These are phyloP conservation scores for Yamadazyma sp. DNA, from an alignment of 1,139 yeast genomes.

Conservation along the genomic window DNA sequence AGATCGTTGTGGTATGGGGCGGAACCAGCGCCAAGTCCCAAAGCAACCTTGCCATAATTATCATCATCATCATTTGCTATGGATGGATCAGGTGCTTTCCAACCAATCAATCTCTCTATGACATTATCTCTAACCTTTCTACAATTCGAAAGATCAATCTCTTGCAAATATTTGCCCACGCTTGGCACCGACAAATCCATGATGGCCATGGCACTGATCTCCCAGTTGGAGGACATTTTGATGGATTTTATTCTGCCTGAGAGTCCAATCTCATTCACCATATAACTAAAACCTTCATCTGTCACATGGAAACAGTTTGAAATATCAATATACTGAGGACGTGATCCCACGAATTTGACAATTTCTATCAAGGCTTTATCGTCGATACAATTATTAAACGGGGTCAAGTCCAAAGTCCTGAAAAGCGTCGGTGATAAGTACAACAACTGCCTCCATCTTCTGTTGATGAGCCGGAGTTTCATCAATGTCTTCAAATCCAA, in stretches of 20 bases:
- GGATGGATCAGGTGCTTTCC: slow-evolving; percentile 26
- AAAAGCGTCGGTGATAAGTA: slow-evolving; percentile 55
- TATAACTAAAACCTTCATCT: slow-evolving; percentile 69
- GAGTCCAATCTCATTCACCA: slow-evolving; percentile 71
- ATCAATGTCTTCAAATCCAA: slow-evolving; percentile 56
- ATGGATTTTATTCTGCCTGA: slow-evolving; percentile 56
- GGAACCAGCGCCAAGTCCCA: not conserved
- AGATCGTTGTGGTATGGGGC: slow-evolving; percentile 4
- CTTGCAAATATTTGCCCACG: slow-evolving; percentile 58
- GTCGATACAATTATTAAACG: slow-evolving; percentile 60
- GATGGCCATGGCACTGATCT: slow-evolving; percentile 74
- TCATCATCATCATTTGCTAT: slow-evolving; percentile 8
- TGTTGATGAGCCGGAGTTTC: slow-evolving; percentile 55
- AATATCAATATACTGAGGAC: slow-evolving; percentile 61
- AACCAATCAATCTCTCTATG: slow-evolving; percentile 63
- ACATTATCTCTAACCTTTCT: slow-evolving; percentile 73
- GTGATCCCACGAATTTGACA: slow-evolving; percentile 67
- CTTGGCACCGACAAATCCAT: slow-evolving; percentile 72
- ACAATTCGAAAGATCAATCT: slow-evolving; percentile 69
- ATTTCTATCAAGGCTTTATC: slow-evolving; percentile 59
- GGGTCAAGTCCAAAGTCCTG: slow-evolving; percentile 52
- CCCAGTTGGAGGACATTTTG: slow-evolving; percentile 73
- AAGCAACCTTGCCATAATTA: not conserved
- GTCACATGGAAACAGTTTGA: slow-evolving; percentile 77
- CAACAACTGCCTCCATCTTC: slow-evolving; percentile 68